Evolutionary conservation across 1,284 basidiomycete genomes (phyloP), one percentile per base, ranked within the genome.

Genomic region (Takashimella tepidaria): DNA sequence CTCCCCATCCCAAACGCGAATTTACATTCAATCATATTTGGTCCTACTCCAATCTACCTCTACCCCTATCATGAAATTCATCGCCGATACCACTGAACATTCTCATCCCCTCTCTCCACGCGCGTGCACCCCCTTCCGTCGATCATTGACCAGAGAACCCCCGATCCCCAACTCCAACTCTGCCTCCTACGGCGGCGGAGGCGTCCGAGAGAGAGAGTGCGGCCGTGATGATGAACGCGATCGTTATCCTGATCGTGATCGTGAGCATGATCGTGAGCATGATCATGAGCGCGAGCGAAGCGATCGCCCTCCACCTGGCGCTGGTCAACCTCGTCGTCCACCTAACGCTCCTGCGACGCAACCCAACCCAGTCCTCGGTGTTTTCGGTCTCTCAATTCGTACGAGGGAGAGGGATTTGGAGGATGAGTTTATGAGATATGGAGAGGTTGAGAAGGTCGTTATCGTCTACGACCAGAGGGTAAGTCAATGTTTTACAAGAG

Each of bases 401-500:
- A 98, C 95, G 3, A 83, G 85, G 55, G 96, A 98, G 74, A 84
- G 88, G 43, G 95, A 98, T 72, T 79, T 98, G 47, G 89, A 97
- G 66, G 88, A 95, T 60, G 92, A 97, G 74, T 98, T 98, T 67
- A 83, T 79, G 64, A 83, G 89, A 45, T 89, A 86, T 63, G 93
- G 92, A 21, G 82, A 85, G 24, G 93, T 98, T 49, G 90, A 95
- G 68, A 98, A 98, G 76, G 92, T 93, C 37, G 89, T 88, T 49
- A 92, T 98, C 63, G 96, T 98, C n/a, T 98, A 98, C 73, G 95
- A 98, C 76, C 92, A 97, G 75, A 81, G 93, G 69, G 92, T 96
- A 70, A 70, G 90, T 72, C 45, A 19, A n/a, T 19, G 5, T 12
- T 12, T 16, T 21, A 22, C 8, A 27, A 23, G 41, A 5, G 13